Evolutionary conservation across 2,329 filamentous ascomycete genomes (phyloP), one percentile per base, ranked within the genome.

Genomic region (Aspergillus unguis): DNA sequence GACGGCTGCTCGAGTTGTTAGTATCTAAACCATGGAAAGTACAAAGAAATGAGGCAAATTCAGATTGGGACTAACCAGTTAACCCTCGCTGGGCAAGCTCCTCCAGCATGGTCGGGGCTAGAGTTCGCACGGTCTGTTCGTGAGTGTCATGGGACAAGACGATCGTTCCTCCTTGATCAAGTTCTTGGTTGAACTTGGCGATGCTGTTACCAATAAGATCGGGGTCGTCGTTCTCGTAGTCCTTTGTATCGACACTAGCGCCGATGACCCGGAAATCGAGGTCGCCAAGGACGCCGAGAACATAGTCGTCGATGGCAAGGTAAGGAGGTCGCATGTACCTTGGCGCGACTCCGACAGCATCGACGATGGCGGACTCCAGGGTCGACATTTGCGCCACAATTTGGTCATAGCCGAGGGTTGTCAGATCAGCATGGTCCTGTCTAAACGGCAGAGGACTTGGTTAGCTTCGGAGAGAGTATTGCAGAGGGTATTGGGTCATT

Each of bases 311-410:
- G 40, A 69, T 67, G 4, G 60, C 62, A 17, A 75, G 66, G 59
- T 71, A 79, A 1, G 77, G 77, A 1, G 76, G 68, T 6, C 77
- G 69, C 73, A 78, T 77, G 59, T 79, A 79, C 2, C 70, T 73
- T 0, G 77, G 77, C 31, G 70, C 70, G 43, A 68, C 65, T 31
- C 77, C 76, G 29, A 79, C 59, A 42, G 77, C 71, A 27, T 65
- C 62, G 31, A 53, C 29, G 44, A 79, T 62, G 1, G 71, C 69
- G 11, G 60, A 59, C 58, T 80, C 76, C 3, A 75, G 66, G 17
- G 63, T 53, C 8, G 59, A 63, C 72, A 79, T 77, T 58, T 79
- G 65, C 0, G 56, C 54, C 7, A 63, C 60, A 3, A 76, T 67
- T 8, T 61, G 61, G 3, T 57, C 47, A 17, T 65, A 62, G 33